Evolutionary conservation across 192 early-diverging fungal species (phyloP), one percentile per base, ranked within the genome.

Genomic region (Linnemannia schmuckeri): DNA sequence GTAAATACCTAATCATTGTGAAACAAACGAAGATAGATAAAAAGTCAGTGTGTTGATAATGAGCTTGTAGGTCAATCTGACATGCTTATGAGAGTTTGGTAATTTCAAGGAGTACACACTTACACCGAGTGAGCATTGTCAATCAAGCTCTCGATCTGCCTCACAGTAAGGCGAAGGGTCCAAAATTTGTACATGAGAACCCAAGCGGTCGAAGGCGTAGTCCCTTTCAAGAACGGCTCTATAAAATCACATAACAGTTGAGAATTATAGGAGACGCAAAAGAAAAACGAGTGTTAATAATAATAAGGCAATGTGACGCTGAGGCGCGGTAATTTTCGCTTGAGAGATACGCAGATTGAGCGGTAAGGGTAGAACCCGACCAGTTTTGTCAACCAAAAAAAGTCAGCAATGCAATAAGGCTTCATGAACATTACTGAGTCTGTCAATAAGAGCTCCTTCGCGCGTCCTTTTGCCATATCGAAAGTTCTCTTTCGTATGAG

Each of bases 151-250:
- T 95, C 89, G n/a, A 97, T 76, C 79, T 97, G 96, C 73, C 94
- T 94, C 10, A 95, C 88, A 4, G 95, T 96, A 54, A 96, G 82
- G 66, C 91, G 87, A 41, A 96, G 78, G 12, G 95, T 96, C 95
- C 95, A 96, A 37, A 97, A 90, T 82, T 97, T 97, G 88, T 93
- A 97, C 35, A 97, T 91, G 52, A 96, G 89, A 76, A 95, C 96
- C 88, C 95, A 97, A 0, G 96, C 96, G 33, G 96, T 96, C 12
- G 94, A 95, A 6, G 95, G 94, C 20, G 93, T 93, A 17, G 92
- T 96, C 10, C 94, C 95, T 76, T 95, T 96, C 44, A 97, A 80
- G 82, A 96, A 97, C 8, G 96, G 96, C 72, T 95, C 94, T 95
- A 84, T 75, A 27, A 54, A 37, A 47, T 37, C 52, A 66, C 8